phyloP scores from a whole-genome alignment of 768 basidiomycete species.

The Lentinus tigrinus region DNA sequence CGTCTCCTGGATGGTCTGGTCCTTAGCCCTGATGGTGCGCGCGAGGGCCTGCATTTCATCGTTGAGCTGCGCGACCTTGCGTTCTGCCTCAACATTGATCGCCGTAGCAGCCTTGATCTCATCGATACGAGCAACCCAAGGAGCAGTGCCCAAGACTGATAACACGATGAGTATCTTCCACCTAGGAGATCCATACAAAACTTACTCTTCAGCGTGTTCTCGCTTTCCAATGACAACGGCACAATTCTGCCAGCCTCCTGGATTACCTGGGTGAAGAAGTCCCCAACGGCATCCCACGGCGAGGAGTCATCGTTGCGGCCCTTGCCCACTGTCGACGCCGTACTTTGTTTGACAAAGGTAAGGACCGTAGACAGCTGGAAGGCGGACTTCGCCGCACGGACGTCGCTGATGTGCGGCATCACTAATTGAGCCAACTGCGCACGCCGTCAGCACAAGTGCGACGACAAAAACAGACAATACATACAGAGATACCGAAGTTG shows the following conservation, averaged over 20 bases:
- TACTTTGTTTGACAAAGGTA: constrained; percentile 70
- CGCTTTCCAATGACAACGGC: constrained; percentile 68
- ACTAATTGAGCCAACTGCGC: constrained; percentile 84
- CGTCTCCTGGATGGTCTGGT: constrained; percentile 86
- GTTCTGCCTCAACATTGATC: constrained; percentile 89
- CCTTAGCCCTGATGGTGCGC: constrained; percentile 82
- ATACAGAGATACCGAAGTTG: constrained; percentile 87
- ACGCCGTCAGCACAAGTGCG: not conserved
- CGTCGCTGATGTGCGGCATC: constrained; percentile 81
- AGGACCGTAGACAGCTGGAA: constrained; percentile 76
- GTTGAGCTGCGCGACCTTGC: constrained; percentile 78
- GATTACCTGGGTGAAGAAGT: constrained; percentile 66
- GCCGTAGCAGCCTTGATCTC: constrained; percentile 82
- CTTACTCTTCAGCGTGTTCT: constrained; percentile 79
- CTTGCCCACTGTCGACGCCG: constrained; percentile 67
- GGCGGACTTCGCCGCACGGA: constrained; percentile 71
- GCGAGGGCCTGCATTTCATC: constrained; percentile 89
- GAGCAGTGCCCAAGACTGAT: constrained; percentile 70
- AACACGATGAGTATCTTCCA: not conserved
- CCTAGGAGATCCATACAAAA: constrained; percentile 9
- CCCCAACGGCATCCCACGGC: constrained; percentile 77
- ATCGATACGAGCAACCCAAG: constrained; percentile 82
- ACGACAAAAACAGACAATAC: constrained; percentile 21
- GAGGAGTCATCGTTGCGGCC: constrained; percentile 62
- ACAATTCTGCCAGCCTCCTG: constrained; percentile 71